A percentile compares a stretch with the other conserved stretches of the same genome.
phyloP scores from a whole-genome alignment of 805 yeast species.

The Starmerella apis region DNA sequence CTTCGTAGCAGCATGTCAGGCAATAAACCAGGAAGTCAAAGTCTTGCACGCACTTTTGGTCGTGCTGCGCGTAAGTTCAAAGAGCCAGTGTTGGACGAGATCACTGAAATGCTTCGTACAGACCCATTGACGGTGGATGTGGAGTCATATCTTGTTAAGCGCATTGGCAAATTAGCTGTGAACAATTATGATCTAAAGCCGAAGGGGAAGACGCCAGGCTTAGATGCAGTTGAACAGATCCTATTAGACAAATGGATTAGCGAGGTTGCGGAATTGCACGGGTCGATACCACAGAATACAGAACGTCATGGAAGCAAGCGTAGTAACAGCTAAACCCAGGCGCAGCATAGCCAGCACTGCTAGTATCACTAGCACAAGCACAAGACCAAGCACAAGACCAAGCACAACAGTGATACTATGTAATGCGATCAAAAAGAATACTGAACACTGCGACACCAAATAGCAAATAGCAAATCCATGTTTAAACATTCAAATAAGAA shows the following conservation, averaged over 20 bases:
- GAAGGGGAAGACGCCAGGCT: conserved; percentile 8
- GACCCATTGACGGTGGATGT: conserved; percentile 26
- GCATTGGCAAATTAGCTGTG: conserved; percentile 20
- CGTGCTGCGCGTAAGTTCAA: conserved; percentile 25
- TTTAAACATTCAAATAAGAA: too few species aligned
- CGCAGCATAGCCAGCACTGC: not conserved
- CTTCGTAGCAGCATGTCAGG: conserved; percentile 4
- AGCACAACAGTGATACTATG: not conserved
- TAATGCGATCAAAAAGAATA: too few species aligned
- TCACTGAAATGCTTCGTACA: conserved; percentile 23
- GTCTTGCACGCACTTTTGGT: conserved; percentile 22
- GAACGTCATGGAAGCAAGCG: not conserved
- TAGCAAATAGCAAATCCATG: too few species aligned
- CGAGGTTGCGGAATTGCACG: conserved; percentile 17
- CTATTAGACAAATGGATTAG: conserved; percentile 24
- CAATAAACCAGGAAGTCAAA: conserved; percentile 8
- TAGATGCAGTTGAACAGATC: conserved; percentile 26
- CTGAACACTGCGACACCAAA: not conserved
- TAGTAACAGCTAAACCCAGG: too few species aligned
- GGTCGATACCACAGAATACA: not conserved
- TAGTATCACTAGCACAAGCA: not conserved
- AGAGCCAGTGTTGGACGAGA: conserved; percentile 25
- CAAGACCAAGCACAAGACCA: not conserved
- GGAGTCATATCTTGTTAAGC: conserved; percentile 23
- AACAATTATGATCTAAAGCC: conserved; percentile 14